Evolutionary conservation across 306 rosid species (phyloP), one percentile per base, ranked within the genome.

Genomic region (Cercis canadensis): DNA sequence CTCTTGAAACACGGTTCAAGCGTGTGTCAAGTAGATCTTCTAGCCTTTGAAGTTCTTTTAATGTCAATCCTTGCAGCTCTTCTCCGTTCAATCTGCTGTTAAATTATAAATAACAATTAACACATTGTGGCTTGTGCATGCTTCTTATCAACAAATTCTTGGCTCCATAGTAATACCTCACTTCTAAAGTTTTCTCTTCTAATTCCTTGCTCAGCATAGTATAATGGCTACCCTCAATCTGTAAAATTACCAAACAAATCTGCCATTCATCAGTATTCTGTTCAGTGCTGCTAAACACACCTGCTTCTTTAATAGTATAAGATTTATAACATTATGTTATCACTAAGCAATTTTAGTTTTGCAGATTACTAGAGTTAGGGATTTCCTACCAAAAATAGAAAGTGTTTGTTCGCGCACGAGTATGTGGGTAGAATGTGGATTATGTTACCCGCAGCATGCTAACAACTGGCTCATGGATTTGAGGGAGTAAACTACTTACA

Each of bases 121-220:
- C n/a, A 43, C 13, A 9, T 11, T 10, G n/a, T 43, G n/a, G n/a
- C 49, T 3, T 11, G 5, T 43, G 49, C 12, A 43, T 43, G 12
- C 16, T 1, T 10, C 31, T 4, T 62, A 43, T 44, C 5, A 44
- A 4, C n/a, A 62, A 1, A 43, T 11, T 6, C 14, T 21, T 4
- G 14, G 16, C 24, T 24, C 37, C 18, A 41, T 37, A 19, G 45
- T 21, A 29, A 64, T 24, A 69, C 74, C 74, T 69, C 55, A 69
- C 12, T 55, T 69, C 74, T 2, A 1, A 64, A 8, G 74, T 69
- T 54, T n/a, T 69, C n/a, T 69, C 54, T 55, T 5, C 15, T 40
- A 69, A 12, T 24, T 24, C 54, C 16, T 41, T 55, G 24, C n/a
- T 3, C 12, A 69, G 31, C 64, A 12, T 55, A 5, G 32, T 16